Base-by-base conservation (phyloP, 371 early-diverging fungal genomes). In the Apophysomyces ossiformis region DNA sequence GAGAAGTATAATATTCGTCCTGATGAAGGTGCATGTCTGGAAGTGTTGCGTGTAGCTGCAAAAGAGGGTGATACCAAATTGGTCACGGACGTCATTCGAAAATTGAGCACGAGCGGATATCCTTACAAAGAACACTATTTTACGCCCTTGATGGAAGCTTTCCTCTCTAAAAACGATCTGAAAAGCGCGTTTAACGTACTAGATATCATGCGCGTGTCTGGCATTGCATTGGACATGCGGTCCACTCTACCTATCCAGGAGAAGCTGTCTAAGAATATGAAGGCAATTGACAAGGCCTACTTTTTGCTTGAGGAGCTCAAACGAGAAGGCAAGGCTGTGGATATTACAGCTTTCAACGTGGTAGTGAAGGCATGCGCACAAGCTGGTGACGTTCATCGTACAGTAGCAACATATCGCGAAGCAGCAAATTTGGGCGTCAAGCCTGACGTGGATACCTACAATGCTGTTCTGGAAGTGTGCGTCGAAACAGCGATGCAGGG, bases 81-180 rank as follows among this genome's bases (percentile, higher is more conserved):
- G 35, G 89, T 90, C 7, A 78, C 87, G 5, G 82, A 79, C 32
- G 82, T 89, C 21, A 79, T 92, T 37, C 81, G 85, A 57, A 78
- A 79, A 45, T 71, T 92, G 63, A 81, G 83, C 45, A 77, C 67
- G 7, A 70, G 60, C 26, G 89, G 85, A 45, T 85, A 82, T 68
- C 72, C 84, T 26, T 80, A 90, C 50, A 77, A 83, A 36, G 91
- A 90, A 61, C 81, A 81, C 15, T 91, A 93, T 61, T 85, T 90
- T 70, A 86, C 87, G 32, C 90, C 93, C 26, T 63, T 93, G 41
- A 76, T 92, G 61, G 90, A 89, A 57, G 84, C 93, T 1, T 90
- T 90, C 63, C 74, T 87, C 7, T 69, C 65, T 39, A 76, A 79
- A 57, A 64, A 70, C 13, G 87, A 86, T 64, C 77, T 86, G 69